Evolutionary conservation across 495 filamentous ascomycete genomes (phyloP), one percentile per base, ranked within the genome.

Genomic region (Aspergillus bridgeri): DNA sequence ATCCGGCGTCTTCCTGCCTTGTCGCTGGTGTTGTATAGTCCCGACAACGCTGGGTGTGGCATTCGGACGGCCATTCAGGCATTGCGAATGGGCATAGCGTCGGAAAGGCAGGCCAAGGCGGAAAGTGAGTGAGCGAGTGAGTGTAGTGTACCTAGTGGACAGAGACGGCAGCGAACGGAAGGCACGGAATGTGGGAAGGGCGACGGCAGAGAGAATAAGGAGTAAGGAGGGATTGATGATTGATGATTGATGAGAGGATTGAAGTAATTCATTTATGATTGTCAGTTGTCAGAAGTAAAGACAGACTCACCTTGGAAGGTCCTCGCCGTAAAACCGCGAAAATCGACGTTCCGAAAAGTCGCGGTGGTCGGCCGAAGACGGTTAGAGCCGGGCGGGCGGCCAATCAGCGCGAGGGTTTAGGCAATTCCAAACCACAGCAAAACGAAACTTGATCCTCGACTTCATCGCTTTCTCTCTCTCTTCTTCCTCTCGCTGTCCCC

Each of bases 331-430:
- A 29, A 29, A 13, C 3, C 20, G 23, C 63, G 27, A 59, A 60
- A 59, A 60, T 55, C 61, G 60, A 57, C 62, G 65, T 70, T 68
- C 66, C 65, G 69, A 69, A 66, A 68, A 67, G 42, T 71, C 66
- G 66, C 73, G 73, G 70, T 70, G 68, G 72, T 69, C 73, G 65
- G 69, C 73, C 73, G 69, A 73, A 62, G 60, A 53, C 54, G 63
- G 63, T 64, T 67, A 65, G 63, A 56, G 56, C 69, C 57, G 47
- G 21, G 7, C 18, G 24, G 43, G 5, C 56, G 56, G 59, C 67
- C 75, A 77, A 77, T 76, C 75, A 77, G 61, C 50, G 54, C 44
- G 65, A 71, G 65, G 66, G 71, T 72, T 73, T 73, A 69, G 66
- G 68, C 71, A 75, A 69, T 73, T 66, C 62, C 66, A 69, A 68